Evolutionary conservation across 768 basidiomycete species (phyloP).

Genomic region (Boletellus ananiceps): DNA sequence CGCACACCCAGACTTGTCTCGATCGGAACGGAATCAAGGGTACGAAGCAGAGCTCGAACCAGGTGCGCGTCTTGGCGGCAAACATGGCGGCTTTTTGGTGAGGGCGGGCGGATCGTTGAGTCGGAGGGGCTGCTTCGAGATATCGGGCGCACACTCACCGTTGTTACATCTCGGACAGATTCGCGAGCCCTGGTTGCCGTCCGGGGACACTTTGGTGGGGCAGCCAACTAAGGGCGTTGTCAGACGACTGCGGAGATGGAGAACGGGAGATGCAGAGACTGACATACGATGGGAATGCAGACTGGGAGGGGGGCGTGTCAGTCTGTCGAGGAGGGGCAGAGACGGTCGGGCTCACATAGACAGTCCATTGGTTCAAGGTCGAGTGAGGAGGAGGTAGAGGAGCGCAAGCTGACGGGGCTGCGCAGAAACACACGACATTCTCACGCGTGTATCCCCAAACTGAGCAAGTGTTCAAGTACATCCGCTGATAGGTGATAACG

Average conservation of each 20-base stretch:
- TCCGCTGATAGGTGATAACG: too few species aligned
- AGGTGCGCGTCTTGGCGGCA: constrained; percentile 58
- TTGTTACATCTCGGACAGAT: constrained; percentile 73
- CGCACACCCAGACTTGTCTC: constrained; percentile 65
- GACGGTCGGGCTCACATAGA: not conserved
- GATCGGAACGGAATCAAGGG: constrained; percentile 63
- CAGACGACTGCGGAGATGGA: constrained; percentile 10
- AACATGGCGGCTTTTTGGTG: constrained; percentile 47
- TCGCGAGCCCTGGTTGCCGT: constrained; percentile 47
- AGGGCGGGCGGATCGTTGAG: not conserved
- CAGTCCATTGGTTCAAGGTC: not conserved
- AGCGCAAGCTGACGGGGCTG: too few species aligned
- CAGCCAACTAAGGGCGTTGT: constrained; percentile 52
- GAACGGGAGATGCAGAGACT: constrained; percentile 15
- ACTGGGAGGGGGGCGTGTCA: constrained; percentile 33
- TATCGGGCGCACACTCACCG: constrained; percentile 37
- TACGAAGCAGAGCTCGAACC: constrained; percentile 76
- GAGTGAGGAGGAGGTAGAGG: too few species aligned
- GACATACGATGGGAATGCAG: constrained; percentile 51
- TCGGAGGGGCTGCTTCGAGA: not conserved
- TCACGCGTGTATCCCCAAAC: too few species aligned
- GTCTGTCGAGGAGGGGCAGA: not conserved
- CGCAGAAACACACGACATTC: too few species aligned
- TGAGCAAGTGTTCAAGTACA: too few species aligned
- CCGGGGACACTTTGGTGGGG: constrained; percentile 53